These are phyloP conservation scores for Venturiaceae sp. DNA, from an alignment of 2,329 filamentous ascomycete species.

Conservation along the genomic window DNA sequence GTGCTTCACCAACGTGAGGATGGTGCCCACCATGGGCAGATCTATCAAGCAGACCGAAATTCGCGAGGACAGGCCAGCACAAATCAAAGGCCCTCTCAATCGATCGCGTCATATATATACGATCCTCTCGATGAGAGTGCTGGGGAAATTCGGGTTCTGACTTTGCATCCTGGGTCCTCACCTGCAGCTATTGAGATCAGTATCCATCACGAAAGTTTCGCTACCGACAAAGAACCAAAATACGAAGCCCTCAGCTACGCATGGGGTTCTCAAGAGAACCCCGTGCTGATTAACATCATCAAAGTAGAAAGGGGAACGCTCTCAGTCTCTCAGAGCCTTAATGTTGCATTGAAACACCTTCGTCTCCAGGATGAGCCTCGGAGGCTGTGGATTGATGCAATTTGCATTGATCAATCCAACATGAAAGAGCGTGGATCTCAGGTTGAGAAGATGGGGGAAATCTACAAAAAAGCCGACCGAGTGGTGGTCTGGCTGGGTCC, in stretches of 20 bases:
- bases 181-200: background rate
- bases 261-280: background rate
- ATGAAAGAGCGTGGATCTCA: slow-evolving; percentile 2
- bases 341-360: background rate
- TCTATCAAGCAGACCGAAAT: too few species aligned
- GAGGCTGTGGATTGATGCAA: slow-evolving; percentile 5
- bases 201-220: background rate
- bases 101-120: background rate
- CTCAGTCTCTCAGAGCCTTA: background rate
- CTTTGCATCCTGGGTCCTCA: background rate
- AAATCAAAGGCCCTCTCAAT: too few species aligned
- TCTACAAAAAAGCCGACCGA: background rate
- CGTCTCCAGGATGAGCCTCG: background rate
- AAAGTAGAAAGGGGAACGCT: background rate
- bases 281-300: background rate
- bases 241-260: slow-evolving; percentile 7
- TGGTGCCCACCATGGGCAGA: too few species aligned
- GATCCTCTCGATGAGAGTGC: background rate
- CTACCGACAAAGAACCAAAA: background rate
- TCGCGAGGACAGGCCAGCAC: too few species aligned
- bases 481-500: slow-evolving; percentile 1
- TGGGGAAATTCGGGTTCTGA: background rate
- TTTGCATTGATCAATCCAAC: slow-evolving; percentile 7
- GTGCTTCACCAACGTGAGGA: too few species aligned
- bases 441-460: background rate